phyloP scores from a whole-genome alignment of 2,329 filamentous ascomycete genomes.

The Elsinoe fawcettii region DNA sequence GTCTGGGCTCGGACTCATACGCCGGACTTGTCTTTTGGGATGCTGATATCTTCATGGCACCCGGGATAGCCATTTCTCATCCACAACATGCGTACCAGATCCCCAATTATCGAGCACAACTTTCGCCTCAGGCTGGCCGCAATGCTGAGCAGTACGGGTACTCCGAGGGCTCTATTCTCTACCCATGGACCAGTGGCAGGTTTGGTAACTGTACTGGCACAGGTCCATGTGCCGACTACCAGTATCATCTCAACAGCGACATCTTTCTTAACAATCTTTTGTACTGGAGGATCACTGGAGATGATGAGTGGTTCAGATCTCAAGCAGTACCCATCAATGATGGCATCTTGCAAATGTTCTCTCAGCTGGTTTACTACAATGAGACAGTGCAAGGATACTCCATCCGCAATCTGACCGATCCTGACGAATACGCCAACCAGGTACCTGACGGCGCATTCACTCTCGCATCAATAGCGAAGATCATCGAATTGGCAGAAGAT shows the following conservation, averaged over 20 bases:
- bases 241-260: constrained; percentile 65
- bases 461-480: constrained; percentile 18
- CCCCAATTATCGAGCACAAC: constrained; percentile 54
- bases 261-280: constrained; percentile 57
- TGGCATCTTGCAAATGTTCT: constrained; percentile 54
- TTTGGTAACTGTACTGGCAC: constrained; percentile 60
- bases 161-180: constrained; percentile 52
- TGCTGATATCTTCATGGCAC: constrained; percentile 61
- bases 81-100: constrained; percentile 56
- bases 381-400: constrained; percentile 44
- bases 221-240: constrained; percentile 60
- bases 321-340: constrained; percentile 57
- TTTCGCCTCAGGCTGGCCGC: constrained; percentile 30
- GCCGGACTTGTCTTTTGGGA: constrained; percentile 61
- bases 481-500: constrained; percentile 18
- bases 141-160: constrained; percentile 50
- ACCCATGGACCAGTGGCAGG: constrained; percentile 59
- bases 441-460: constrained; percentile 19
- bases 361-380: constrained; percentile 54
- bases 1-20: constrained; percentile 59
- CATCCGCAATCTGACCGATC: constrained; percentile 61
- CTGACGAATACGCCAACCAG: constrained; percentile 61
- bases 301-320: constrained; percentile 48
- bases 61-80: constrained; percentile 56
- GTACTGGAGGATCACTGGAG: constrained; percentile 53